Percentiles rank a stretch among this genome's conserved stretches.
Conservation (phyloP, 1,284 basidiomycete genomes). For the Apiotrichum siamense region DNA sequence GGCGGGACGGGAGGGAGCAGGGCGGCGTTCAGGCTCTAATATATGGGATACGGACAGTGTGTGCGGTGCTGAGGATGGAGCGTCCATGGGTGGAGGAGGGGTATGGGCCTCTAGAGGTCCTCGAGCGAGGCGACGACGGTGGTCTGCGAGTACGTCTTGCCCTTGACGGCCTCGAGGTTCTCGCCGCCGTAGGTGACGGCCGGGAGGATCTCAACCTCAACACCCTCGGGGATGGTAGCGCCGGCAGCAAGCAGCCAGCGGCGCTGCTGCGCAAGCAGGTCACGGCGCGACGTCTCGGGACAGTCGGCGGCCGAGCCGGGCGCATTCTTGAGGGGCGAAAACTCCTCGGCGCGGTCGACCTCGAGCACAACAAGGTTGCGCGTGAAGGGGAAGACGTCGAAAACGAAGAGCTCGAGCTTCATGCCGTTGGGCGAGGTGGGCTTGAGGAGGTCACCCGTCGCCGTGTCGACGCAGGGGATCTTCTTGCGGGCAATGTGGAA, state of each 20-base stretch:
- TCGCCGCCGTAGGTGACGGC: slow-evolving; percentile 86
- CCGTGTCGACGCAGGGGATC: slow-evolving; percentile 74
- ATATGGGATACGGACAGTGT: no score
- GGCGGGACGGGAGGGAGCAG: no score
- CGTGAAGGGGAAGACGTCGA: slow-evolving; percentile 96
- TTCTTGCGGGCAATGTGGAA: slow-evolving; percentile 99
- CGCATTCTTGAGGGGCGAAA: slow-evolving; percentile 96
- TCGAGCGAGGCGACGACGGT: slow-evolving; percentile 36
- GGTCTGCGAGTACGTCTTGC: slow-evolving; percentile 63
- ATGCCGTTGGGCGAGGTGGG: slow-evolving; percentile 92
- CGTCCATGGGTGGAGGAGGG: neutral
- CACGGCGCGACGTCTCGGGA: slow-evolving; percentile 79
- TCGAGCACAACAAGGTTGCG: slow-evolving; percentile 79
- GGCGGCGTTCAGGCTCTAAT: no score
- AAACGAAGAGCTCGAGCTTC: slow-evolving; percentile 98
- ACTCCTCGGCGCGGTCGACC: slow-evolving; percentile 82
- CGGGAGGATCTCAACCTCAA: slow-evolving; percentile 88
- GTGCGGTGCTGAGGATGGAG: neutral
- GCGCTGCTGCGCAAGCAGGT: slow-evolving; percentile 83
- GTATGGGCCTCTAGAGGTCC: slow-evolving; percentile 16
- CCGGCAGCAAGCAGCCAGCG: slow-evolving; percentile 78
- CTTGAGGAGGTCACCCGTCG: slow-evolving; percentile 62
- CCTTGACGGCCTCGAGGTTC: slow-evolving; percentile 72
- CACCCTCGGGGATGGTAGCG: slow-evolving; percentile 54
- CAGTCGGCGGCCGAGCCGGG: slow-evolving; percentile 91